phyloP scores from a whole-genome alignment of 306 rosid genomes.

The Rosa multiflora region DNA sequence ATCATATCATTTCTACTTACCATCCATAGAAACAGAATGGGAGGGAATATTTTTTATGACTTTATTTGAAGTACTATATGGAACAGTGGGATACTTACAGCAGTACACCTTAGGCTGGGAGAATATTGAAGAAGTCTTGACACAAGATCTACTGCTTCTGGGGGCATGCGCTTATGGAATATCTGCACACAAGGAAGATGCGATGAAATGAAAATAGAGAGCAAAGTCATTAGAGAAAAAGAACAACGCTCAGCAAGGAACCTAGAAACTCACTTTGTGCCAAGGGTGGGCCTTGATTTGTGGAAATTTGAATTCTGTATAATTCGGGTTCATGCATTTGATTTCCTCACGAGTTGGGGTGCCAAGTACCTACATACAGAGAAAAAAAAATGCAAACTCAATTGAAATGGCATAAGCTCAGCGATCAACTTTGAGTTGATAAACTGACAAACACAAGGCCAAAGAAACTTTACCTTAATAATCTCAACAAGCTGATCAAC shows the following conservation, averaged over 20 bases:
- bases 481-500: constrained; percentile 80
- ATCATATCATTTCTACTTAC: not conserved
- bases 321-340: constrained; percentile 75
- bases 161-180: constrained; percentile 70
- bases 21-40: not conserved
- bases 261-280: constrained; percentile 48
- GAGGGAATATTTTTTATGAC: not conserved
- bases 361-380: constrained; percentile 49
- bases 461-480: constrained; percentile 47
- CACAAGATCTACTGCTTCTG: constrained; percentile 66
- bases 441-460: not conserved
- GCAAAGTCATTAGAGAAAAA: constrained; percentile 1
- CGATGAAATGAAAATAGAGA: not conserved
- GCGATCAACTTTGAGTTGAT: not conserved
- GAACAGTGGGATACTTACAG: constrained; percentile 40
- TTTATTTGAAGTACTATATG: not conserved
- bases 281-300: constrained; percentile 61
- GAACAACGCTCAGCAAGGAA: constrained; percentile 6
- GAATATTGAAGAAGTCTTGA: constrained; percentile 76
- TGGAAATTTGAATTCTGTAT: constrained; percentile 66
- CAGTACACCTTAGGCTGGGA: constrained; percentile 59
- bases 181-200: constrained; percentile 32
- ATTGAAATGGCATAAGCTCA: not conserved
- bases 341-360: constrained; percentile 77
- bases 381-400: not conserved